Percentiles rank a stretch among this genome's conserved stretches.
Evolutionary conservation across 768 basidiomycete species (phyloP).

Genomic region (Trametes gibbosa): DNA sequence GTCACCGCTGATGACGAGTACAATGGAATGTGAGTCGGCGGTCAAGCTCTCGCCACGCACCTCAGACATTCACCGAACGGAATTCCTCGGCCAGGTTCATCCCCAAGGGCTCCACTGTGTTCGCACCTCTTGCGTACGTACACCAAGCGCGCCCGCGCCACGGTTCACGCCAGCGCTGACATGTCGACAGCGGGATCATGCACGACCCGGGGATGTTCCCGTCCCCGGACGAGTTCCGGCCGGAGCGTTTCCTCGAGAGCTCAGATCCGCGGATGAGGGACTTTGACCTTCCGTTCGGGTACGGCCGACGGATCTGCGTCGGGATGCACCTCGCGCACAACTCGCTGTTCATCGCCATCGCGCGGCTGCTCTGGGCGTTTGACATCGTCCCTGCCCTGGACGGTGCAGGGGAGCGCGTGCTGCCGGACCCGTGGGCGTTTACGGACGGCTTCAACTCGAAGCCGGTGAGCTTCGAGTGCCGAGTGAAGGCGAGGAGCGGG

Average conservation of each 20-base stretch:
- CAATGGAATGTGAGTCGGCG: constrained; percentile 25
- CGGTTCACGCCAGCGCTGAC: neutral
- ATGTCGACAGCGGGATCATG: constrained; percentile 12
- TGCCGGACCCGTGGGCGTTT: constrained; percentile 19
- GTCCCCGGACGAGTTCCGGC: constrained; percentile 23
- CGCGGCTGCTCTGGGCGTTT: constrained; percentile 24
- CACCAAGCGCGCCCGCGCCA: too few relatives aligned
- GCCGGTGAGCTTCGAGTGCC: constrained; percentile 17
- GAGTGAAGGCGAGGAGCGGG: constrained; percentile 5
- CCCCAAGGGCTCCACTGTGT: constrained; percentile 29
- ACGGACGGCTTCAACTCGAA: constrained; percentile 21
- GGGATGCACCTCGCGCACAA: constrained; percentile 20
- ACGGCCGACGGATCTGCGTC: constrained; percentile 22
- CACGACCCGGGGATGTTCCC: constrained; percentile 22
- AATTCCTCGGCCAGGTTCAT: too few relatives aligned
- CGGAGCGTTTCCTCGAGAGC: constrained; percentile 23
- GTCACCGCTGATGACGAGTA: constrained; percentile 22
- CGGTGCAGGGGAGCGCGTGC: constrained; percentile 23
- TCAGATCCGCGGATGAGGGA: constrained; percentile 14
- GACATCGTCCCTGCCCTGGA: constrained; percentile 19
- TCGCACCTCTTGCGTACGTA: constrained; percentile 1
- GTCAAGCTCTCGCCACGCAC: too few relatives aligned
- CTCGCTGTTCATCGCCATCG: constrained; percentile 15
- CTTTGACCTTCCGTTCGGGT: constrained; percentile 22
- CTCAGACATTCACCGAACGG: too few relatives aligned